phyloP scores from a whole-genome alignment of 805 yeast species.

The Cyberlindnera mycetangii region DNA sequence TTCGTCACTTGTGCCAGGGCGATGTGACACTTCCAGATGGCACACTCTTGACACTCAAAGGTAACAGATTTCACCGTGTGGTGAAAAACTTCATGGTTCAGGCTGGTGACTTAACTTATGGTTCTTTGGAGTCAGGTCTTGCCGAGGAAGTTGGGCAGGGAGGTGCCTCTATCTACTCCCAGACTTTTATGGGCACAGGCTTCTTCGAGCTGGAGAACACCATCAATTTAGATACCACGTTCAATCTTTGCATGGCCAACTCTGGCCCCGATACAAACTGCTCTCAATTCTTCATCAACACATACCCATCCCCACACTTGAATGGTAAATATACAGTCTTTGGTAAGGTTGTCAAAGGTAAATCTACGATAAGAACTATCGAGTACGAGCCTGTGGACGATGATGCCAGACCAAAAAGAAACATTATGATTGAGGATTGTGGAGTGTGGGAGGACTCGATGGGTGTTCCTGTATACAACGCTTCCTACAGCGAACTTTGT shows the following conservation, averaged over 20 bases:
- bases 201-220: conserved; percentile 58
- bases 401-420: conserved; percentile 39
- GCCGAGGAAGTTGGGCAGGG: conserved; percentile 36
- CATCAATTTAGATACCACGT: conserved; percentile 41
- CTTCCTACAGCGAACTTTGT: conserved; percentile 57
- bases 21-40: conserved; percentile 27
- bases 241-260: conserved; percentile 64
- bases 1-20: conserved; percentile 43
- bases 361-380: conserved; percentile 63
- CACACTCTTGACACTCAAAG: conserved; percentile 34
- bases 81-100: conserved; percentile 70
- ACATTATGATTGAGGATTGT: conserved; percentile 50
- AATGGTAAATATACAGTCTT: conserved; percentile 75
- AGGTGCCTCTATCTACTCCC: conserved; percentile 42
- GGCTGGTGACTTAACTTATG: conserved; percentile 56
- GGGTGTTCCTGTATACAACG: conserved; percentile 58
- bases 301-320: conserved; percentile 69
- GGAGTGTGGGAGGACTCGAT: conserved; percentile 59
- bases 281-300: conserved; percentile 71
- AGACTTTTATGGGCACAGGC: conserved; percentile 27
- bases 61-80: conserved; percentile 56
- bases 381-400: conserved; percentile 49
- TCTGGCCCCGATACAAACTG: conserved; percentile 50
- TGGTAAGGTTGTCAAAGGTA: conserved; percentile 68
- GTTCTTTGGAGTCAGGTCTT: conserved; percentile 29